Percentiles rank a stretch among this genome's conserved stretches.
phyloP scores from a whole-genome alignment of 441 rosid genomes.

The Cnidoscolus chayamansa region DNA sequence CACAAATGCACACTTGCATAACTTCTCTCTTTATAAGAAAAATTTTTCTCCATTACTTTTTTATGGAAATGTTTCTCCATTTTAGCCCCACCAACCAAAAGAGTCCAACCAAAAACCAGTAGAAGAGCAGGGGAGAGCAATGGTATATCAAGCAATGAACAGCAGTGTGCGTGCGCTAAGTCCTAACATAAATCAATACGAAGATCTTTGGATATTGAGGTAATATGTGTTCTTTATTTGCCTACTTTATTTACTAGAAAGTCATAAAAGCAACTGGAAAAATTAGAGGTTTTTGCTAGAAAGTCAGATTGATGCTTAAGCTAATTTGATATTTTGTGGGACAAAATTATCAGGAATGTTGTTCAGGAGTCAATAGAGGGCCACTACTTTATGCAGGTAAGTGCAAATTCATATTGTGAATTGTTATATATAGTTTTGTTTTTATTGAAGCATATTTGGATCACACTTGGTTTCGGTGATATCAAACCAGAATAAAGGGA shows the following conservation, averaged over 20 bases:
- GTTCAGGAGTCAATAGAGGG: constrained; percentile 12
- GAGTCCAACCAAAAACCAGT: not conserved
- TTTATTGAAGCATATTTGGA: not conserved
- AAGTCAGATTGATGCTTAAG: not conserved
- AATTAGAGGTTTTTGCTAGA: not conserved
- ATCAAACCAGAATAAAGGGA: constrained; percentile 28
- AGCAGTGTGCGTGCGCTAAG: not conserved
- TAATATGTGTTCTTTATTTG: constrained; percentile 1
- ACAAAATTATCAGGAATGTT: constrained; percentile 11
- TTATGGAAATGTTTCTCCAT: not conserved
- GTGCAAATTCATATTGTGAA: constrained; percentile 7
- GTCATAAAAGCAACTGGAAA: not conserved
- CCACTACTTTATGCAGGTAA: constrained; percentile 17
- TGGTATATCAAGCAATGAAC: not conserved
- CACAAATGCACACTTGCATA: not conserved
- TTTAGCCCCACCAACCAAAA: constrained; percentile 5
- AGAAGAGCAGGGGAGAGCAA: constrained; percentile 12
- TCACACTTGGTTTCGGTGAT: not conserved
- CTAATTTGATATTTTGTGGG: not conserved
- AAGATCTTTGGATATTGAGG: constrained; percentile 23
- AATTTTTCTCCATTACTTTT: not conserved
- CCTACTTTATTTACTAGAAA: not conserved
- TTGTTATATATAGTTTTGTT: not conserved
- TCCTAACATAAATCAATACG: not conserved
- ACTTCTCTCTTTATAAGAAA: not conserved